Evolutionary conservation across 2,329 filamentous ascomycete genomes (phyloP), one percentile per base, ranked within the genome.

Genomic region (Fusarium sp.): DNA sequence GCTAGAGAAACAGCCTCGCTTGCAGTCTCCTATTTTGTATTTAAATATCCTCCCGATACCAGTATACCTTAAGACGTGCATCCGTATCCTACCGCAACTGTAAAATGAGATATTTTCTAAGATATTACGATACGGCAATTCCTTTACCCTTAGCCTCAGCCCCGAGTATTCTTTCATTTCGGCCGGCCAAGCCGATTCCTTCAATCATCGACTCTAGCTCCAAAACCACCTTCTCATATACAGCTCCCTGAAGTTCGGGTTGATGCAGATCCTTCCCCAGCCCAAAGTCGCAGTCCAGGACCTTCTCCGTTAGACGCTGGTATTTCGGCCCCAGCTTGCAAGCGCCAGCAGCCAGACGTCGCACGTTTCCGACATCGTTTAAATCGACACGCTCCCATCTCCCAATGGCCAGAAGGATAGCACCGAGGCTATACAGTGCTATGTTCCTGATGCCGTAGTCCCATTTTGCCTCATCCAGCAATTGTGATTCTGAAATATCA

Each of bases 271-370:
- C 59, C 7, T 51, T 40, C 1, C 59, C 52, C 13, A 43, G 57
- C 1, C 52, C 52, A 51, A 57, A 62, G 18, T 62, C 59, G 4
- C 59, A 62, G 15, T 57, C 59, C 3, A 62, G 13, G n/a, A 36
- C 27, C 36, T 51, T 62, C 28, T 57, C 28, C 0, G 59, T 51
- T 4, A 62, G 36, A 12, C 51, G 18, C 6, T 34, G 52, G 30
- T 62, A 62, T 4, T 39, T 57, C 2, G 51, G 28, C 0, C 52
- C 52, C 13, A 62, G 18, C 0, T 13, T 36, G 37, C 30, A 46
- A 9, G 23, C 13, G 9, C 57, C 15, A 15, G 37, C 15, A 0
- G 59, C 31, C 3, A 62, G 43, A 7, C 28, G 23, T 9, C 59
- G 51, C 5, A 62, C 52, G 4, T 34, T 12, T 6, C 39, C 12